These are phyloP conservation scores for Cryptomeria japonica DNA, from an alignment of 75 land plant species.

Conservation along the genomic window DNA sequence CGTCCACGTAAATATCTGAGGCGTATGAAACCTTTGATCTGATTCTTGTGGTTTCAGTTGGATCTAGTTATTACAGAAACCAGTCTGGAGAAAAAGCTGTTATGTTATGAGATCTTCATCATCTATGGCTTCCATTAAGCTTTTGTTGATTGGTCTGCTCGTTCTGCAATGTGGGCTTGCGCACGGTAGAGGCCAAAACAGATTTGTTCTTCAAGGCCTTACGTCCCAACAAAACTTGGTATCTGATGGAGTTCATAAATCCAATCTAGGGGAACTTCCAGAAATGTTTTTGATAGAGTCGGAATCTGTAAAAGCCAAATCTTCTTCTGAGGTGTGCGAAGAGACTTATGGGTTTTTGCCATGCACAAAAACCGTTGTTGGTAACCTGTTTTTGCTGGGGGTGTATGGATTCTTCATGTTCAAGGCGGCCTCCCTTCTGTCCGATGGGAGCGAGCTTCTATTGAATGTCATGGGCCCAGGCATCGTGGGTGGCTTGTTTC, in stretches of 20 bases:
- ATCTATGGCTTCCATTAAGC: neutral
- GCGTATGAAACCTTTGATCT: too few relatives aligned
- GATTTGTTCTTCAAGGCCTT: neutral
- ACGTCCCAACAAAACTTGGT: neutral
- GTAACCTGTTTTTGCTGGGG: slow-evolving; percentile 60
- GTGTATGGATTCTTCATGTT: slow-evolving; percentile 71
- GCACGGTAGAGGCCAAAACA: neutral
- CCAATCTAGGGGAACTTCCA: neutral
- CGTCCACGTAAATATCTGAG: too few relatives aligned
- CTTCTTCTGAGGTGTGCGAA: slow-evolving; percentile 36
- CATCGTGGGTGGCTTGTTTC: slow-evolving; percentile 70
- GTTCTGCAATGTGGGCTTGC: neutral
- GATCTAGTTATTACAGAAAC: neutral
- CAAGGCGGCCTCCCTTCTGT: slow-evolving; percentile 59
- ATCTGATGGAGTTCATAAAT: neutral
- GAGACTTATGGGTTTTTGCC: slow-evolving; percentile 80
- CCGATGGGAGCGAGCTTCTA: slow-evolving; percentile 76
- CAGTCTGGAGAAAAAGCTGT: neutral
- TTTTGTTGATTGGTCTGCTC: neutral
- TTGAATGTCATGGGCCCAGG: slow-evolving; percentile 66
- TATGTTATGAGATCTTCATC: neutral
- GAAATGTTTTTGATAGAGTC: neutral
- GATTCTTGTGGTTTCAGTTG: too few relatives aligned
- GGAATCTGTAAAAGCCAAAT: neutral
- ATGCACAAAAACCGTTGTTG: slow-evolving; percentile 52